Conservation (phyloP, 2,329 filamentous ascomycete species). For the Tolypocladium ophioglossoides region DNA sequence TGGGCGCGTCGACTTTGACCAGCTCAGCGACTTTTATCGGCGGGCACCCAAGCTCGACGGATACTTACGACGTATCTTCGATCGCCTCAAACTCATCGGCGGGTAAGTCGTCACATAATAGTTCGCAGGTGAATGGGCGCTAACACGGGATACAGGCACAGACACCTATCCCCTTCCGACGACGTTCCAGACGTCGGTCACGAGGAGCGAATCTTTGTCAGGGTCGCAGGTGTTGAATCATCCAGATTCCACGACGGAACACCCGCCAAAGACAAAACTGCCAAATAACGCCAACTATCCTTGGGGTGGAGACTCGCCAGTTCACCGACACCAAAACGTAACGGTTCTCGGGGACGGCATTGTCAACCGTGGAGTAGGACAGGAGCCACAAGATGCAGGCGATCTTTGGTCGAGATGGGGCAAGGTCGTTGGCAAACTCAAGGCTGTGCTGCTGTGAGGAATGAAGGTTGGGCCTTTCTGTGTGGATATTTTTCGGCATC, state of each 20-base stretch:
- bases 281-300: conserved; percentile 22
- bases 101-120: not conserved
- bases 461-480: no score
- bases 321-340: conserved; percentile 23
- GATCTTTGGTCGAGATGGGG: conserved; percentile 1
- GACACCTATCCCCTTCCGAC: conserved; percentile 4
- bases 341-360: conserved; percentile 13
- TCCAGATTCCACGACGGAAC: not conserved
- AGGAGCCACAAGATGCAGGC: not conserved
- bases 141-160: not conserved
- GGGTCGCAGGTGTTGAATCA: not conserved
- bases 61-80: not conserved
- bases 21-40: not conserved
- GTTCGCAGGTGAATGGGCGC: not conserved
- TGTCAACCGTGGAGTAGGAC: conserved; percentile 2
- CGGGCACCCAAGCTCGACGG: not conserved
- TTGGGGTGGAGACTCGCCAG: conserved; percentile 24
- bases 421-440: not conserved
- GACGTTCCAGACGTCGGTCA: conserved; percentile 10
- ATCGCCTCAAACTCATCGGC: no score
- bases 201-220: not conserved
- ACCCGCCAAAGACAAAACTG: conserved; percentile 7
- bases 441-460: not conserved
- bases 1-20: no score
- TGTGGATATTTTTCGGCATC: not conserved